These are phyloP conservation scores for Macrophomina tecta DNA, from an alignment of 2,329 filamentous ascomycete genomes.

Conservation along the genomic window DNA sequence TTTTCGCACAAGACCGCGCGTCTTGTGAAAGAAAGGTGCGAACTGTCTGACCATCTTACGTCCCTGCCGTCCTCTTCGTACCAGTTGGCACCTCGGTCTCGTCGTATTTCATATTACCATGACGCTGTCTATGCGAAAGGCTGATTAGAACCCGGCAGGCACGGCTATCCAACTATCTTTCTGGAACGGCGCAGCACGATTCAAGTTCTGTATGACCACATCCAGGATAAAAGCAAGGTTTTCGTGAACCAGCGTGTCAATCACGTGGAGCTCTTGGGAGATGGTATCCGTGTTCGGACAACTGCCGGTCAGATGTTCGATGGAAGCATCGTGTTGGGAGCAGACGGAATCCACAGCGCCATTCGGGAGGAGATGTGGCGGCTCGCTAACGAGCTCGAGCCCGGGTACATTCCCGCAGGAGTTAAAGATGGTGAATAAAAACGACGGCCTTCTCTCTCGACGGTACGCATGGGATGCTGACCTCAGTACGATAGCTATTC, in stretches of 20 bases:
- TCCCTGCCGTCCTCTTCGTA: not conserved
- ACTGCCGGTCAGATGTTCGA: conserved; percentile 4
- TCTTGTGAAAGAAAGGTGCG: not conserved
- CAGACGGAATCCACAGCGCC: conserved; percentile 24
- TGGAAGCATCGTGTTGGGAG: conserved; percentile 19
- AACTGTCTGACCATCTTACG: not conserved
- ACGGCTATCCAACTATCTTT: not conserved
- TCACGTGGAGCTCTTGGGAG: not conserved
- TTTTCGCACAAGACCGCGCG: not conserved
- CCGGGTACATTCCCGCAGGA: not conserved
- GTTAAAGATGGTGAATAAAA: not conserved
- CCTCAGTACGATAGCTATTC: not conserved
- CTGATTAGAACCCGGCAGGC: not conserved
- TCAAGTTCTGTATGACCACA: conserved; percentile 26
- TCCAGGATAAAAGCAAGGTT: conserved; percentile 1
- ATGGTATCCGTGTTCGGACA: not conserved
- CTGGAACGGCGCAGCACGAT: not conserved
- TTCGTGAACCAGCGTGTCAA: not conserved
- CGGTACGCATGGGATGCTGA: not conserved
- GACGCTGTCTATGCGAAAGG: not conserved
- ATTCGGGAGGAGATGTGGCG: conserved; percentile 17
- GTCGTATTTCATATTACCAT: too few relatives aligned
- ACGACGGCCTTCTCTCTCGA: not conserved
- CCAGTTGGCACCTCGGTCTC: too few relatives aligned
- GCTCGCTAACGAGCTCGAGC: conserved; percentile 28